Base-by-base conservation (phyloP, 441 rosid species). In the Arabidopsis lyrata region DNA sequence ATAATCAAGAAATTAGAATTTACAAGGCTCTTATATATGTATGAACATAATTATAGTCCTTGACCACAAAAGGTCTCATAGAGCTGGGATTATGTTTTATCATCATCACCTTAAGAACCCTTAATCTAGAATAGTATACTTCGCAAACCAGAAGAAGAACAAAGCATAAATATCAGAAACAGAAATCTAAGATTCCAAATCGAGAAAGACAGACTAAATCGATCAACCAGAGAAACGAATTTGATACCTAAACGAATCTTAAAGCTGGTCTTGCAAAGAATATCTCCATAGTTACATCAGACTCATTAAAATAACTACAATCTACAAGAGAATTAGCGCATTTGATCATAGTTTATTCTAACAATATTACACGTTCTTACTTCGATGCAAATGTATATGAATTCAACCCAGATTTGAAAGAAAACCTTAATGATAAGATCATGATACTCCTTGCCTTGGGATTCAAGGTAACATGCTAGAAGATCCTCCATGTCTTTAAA, bases 1-100 rank as follows among this genome's bases (percentile, higher is more conserved):
- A 24, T 24, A 24, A 24, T 12, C 0, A 22, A 22, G 3, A 9
- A 63, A 5, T 15, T 15, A 15, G 16, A 45, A 12, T 47, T 5
- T 18, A 3, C 2, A 34, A 7, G 63, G 76, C 44, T 77, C 80
- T 70, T 68, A 77, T 32, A 70, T 0, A 70, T 65, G 72, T 31
- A 77, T 48, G 80, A 77, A 77, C 80, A 77, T 77, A 77, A 12
- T 77, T 71, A 1, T 77, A 77, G 4, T 77, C 80, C 77, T 66
- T 3, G 80, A 27, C 80, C 80, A 77, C 80, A 59, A 77, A 56
- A 77, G 80, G 76, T 18, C 80, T 77, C 80, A 35, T 77, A 77
- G 80, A 77, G 80, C 77, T 77, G 80, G 80, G 80, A 59, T 77
- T 77, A 77, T 58, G n/a, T 70, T 20, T 65, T 70, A 77, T 77